Evolutionary conservation across 768 basidiomycete genomes (phyloP).

Genomic region (Pisolithus tinctorius): DNA sequence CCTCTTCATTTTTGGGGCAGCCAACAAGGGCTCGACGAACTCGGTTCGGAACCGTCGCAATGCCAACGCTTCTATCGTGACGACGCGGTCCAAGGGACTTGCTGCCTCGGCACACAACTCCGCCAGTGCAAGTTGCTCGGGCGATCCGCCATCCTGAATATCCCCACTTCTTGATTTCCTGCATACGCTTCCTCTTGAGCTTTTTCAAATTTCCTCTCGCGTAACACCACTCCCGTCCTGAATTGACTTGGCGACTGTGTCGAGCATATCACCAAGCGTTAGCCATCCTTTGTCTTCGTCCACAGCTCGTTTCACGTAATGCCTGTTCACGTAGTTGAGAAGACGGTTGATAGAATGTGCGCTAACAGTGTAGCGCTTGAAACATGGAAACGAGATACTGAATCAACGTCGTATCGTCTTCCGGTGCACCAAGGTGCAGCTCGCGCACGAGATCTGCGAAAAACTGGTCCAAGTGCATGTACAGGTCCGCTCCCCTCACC

Average conservation of each 20-base stretch:
- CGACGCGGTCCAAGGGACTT: conserved; percentile 58
- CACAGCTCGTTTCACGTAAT: conserved; percentile 69
- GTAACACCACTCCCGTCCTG: conserved; percentile 37
- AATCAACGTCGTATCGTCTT: conserved; percentile 59
- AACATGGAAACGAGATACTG: conserved; percentile 67
- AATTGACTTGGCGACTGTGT: conserved; percentile 49
- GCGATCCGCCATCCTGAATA: conserved; percentile 45
- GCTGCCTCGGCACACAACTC: conserved; percentile 73
- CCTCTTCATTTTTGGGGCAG: conserved; percentile 57
- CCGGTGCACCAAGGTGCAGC: conserved; percentile 53
- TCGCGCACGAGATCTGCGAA: conserved; percentile 57
- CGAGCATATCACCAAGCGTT: conserved; percentile 56
- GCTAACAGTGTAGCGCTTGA: conserved; percentile 63
- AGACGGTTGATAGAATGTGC: conserved; percentile 64
- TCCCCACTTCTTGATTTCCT: conserved; percentile 71
- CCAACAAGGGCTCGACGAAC: conserved; percentile 61
- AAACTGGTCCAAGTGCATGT: conserved; percentile 68
- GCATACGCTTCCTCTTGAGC: conserved; percentile 50
- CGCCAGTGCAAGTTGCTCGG: conserved; percentile 44
- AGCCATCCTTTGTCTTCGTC: conserved; percentile 81
- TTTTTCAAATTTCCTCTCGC: conserved; percentile 54
- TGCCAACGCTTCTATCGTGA: conserved; percentile 58
- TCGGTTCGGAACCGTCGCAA: conserved; percentile 67
- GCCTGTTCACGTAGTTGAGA: conserved; percentile 64
- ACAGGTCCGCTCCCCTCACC: conserved; percentile 59